These are phyloP conservation scores for Cylindrodendrum hubeiense DNA, from an alignment of 2,329 filamentous ascomycete species.

Conservation along the genomic window DNA sequence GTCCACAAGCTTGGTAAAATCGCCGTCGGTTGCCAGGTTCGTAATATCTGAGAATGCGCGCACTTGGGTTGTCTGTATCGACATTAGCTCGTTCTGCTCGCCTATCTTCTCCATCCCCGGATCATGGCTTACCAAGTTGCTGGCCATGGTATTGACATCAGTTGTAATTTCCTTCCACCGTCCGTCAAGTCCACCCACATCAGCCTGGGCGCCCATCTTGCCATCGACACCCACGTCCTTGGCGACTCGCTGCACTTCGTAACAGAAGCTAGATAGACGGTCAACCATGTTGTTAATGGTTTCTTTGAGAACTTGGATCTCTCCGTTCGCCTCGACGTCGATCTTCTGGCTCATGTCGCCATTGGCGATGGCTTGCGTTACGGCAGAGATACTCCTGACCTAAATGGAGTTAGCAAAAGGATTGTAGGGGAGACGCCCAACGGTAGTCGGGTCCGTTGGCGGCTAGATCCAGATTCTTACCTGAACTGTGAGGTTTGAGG, in stretches of 20 bases:
- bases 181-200: conserved; percentile 91
- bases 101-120: neutral
- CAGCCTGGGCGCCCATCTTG: conserved; percentile 98
- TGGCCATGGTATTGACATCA: conserved; percentile 94
- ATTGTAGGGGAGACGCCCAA: neutral
- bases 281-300: conserved; percentile 99
- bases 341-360: conserved; percentile 97
- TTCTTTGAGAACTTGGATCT: conserved; percentile 93
- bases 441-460: neutral
- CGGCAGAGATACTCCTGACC: conserved; percentile 92
- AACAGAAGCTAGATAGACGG: conserved; percentile 93
- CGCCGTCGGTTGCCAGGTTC: conserved; percentile 95
- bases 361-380: conserved; percentile 94
- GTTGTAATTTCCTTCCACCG: conserved; percentile 99
- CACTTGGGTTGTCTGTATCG: conserved; percentile 88
- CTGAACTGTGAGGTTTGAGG: conserved; percentile 76
- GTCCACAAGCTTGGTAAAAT: conserved; percentile 96
- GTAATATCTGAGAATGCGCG: conserved; percentile 98
- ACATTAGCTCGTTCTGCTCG: conserved; percentile 43
- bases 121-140: conserved; percentile 65
- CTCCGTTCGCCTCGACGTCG: conserved; percentile 93
- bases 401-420: conserved; percentile 51
- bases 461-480: conserved; percentile 46
- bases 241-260: conserved; percentile 94
- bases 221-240: conserved; percentile 97